These are phyloP conservation scores for Pseudogymnoascus sp. DNA, from an alignment of 2,329 filamentous ascomycete species.

Conservation along the genomic window DNA sequence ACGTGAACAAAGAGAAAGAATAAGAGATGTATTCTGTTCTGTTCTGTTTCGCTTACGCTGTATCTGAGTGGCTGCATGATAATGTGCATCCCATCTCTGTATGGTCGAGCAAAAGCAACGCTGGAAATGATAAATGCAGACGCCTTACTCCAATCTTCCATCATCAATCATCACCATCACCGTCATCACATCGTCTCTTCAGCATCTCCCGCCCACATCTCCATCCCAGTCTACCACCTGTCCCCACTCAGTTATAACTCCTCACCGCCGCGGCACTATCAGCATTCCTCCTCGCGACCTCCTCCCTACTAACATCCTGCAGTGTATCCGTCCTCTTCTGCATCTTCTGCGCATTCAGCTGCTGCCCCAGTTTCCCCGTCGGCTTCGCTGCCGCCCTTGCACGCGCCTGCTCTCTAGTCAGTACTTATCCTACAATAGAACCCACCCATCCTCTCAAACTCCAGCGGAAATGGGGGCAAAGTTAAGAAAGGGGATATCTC, in stretches of 20 bases:
- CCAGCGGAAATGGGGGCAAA: no score
- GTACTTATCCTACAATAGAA: no score
- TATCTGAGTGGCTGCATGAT: background rate
- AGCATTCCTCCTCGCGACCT: conserved; percentile 56
- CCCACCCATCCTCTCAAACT: background rate
- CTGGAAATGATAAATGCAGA: background rate
- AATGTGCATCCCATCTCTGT: background rate
- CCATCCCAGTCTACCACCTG: background rate
- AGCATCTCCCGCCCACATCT: background rate
- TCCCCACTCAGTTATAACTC: conserved; percentile 43
- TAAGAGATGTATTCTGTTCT: background rate
- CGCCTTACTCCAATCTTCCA: background rate
- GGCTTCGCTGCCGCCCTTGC: conserved; percentile 49
- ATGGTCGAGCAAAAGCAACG: background rate
- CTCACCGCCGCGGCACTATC: conserved; percentile 52
- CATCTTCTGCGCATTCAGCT: conserved; percentile 68
- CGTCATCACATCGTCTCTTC: background rate
- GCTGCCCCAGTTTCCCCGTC: conserved; percentile 60
- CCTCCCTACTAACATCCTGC: conserved; percentile 57
- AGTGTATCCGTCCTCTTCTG: conserved; percentile 62
- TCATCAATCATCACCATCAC: background rate
- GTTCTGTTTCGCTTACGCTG: background rate
- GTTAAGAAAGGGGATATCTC: conserved; percentile 30
- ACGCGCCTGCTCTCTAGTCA: conserved; percentile 46
- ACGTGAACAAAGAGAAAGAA: background rate